A percentile compares a stretch with the other conserved stretches of the same genome.
These are phyloP conservation scores for Cetradonia linearis DNA, from an alignment of 495 filamentous ascomycete species.

Conservation along the genomic window DNA sequence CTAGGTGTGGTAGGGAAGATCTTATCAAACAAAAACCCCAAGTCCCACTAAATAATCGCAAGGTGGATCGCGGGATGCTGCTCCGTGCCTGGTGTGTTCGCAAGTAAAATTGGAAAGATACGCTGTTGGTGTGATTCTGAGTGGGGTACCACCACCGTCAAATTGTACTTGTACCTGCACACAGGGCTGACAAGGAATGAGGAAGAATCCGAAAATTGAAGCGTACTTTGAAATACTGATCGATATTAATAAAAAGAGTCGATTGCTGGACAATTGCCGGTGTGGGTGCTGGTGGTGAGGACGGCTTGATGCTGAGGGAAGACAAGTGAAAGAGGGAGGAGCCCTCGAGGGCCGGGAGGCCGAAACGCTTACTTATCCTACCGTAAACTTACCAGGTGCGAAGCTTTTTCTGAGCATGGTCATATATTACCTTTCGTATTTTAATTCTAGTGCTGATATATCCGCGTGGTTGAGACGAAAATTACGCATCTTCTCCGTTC, in stretches of 20 bases:
- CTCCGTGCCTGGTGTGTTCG: conserved; percentile 8
- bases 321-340: background rate
- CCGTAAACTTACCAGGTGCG: background rate
- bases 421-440: background rate
- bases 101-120: conserved; percentile 10
- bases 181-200: conserved; percentile 6
- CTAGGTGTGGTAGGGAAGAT: conserved; percentile 8
- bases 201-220: background rate
- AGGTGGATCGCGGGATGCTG: conserved; percentile 10
- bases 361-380: background rate
- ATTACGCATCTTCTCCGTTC: background rate
- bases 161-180: conserved; percentile 11
- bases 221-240: background rate
- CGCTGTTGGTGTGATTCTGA: conserved; percentile 11
- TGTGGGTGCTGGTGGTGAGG: background rate
- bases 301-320: background rate
- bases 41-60: conserved; percentile 18
- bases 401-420: background rate
- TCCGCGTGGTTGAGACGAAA: background rate
- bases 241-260: background rate
- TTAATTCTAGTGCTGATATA: background rate
- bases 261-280: background rate
- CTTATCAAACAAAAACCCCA: conserved; percentile 11
- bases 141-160: conserved; percentile 5
- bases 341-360: background rate